phyloP scores from a whole-genome alignment of 139 green algal genomes.

The Chlorella sp. region DNA sequence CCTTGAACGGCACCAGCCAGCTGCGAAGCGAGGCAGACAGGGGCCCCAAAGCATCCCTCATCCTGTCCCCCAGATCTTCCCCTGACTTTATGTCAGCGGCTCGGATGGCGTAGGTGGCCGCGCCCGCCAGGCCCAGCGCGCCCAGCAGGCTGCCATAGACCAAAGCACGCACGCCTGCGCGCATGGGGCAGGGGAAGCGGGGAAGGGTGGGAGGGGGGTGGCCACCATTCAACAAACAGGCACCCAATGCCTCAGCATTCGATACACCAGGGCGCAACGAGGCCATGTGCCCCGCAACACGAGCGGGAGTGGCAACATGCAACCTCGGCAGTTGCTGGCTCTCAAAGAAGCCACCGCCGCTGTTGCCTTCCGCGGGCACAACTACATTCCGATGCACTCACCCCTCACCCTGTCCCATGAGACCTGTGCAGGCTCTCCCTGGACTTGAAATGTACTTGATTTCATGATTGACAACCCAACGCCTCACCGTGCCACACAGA shows the following conservation, averaged over 20 bases:
- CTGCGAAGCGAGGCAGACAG: not conserved
- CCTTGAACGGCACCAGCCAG: constrained; percentile 26
- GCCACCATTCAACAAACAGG: not conserved
- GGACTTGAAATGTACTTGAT: too few relatives aligned
- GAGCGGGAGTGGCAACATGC: too few relatives aligned
- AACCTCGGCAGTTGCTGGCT: too few relatives aligned
- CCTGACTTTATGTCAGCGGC: not conserved
- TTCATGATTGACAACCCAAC: too few relatives aligned
- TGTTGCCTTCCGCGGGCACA: too few relatives aligned
- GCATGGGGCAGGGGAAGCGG: not conserved
- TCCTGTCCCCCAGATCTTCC: constrained; percentile 15
- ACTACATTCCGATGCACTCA: too few relatives aligned
- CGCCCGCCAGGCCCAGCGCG: constrained; percentile 18
- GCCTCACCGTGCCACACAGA: too few relatives aligned
- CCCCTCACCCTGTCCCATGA: too few relatives aligned
- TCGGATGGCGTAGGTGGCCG: not conserved
- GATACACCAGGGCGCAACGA: too few relatives aligned
- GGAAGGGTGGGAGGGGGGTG: not conserved
- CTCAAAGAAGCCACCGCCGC: too few relatives aligned
- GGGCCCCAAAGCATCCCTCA: not conserved
- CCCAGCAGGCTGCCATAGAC: constrained; percentile 39
- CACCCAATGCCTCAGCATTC: not conserved
- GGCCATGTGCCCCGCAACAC: too few relatives aligned
- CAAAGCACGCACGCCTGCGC: constrained; percentile 31
- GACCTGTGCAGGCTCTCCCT: too few relatives aligned